Evolutionary conservation across 139 green algal genomes (phyloP).

Genomic region (Gonium pectorale): DNA sequence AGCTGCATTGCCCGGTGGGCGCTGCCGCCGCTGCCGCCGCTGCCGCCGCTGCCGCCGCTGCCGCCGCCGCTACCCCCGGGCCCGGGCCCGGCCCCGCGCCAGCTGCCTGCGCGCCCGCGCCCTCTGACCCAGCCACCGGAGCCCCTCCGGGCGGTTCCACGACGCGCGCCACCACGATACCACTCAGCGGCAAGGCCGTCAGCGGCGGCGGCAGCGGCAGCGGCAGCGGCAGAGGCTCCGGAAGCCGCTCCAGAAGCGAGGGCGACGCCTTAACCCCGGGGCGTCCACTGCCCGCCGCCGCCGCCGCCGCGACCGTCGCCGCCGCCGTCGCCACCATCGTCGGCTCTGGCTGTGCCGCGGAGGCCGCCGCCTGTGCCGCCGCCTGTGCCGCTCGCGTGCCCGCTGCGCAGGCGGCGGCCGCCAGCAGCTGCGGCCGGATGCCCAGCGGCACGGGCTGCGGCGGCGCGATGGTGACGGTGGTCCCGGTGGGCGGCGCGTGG

Average conservation of each 20-base stretch:
- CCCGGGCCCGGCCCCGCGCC: background rate
- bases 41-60: background rate
- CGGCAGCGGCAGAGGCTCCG: background rate
- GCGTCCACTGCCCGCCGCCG: background rate
- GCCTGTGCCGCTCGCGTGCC: background rate
- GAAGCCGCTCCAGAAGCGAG: background rate
- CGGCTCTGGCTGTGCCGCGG: background rate
- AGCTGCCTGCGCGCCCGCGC: too few species aligned
- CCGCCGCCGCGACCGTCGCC: background rate
- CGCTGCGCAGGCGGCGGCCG: background rate
- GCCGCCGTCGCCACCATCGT: background rate
- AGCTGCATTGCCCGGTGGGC: background rate
- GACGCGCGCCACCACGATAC: conserved; percentile 22
- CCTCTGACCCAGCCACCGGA: background rate
- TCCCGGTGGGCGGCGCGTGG: conserved; percentile 32
- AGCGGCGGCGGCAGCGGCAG: background rate
- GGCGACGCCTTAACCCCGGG: background rate
- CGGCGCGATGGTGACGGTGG: background rate
- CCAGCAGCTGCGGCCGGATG: conserved; percentile 14
- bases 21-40: background rate
- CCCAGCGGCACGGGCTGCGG: conserved; percentile 6
- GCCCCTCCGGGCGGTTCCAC: background rate
- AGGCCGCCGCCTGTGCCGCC: background rate
- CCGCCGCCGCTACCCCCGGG: background rate
- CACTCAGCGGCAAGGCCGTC: conserved; percentile 36